phyloP scores from a whole-genome alignment of 805 yeast species.

The Yarrowia porcina region DNA sequence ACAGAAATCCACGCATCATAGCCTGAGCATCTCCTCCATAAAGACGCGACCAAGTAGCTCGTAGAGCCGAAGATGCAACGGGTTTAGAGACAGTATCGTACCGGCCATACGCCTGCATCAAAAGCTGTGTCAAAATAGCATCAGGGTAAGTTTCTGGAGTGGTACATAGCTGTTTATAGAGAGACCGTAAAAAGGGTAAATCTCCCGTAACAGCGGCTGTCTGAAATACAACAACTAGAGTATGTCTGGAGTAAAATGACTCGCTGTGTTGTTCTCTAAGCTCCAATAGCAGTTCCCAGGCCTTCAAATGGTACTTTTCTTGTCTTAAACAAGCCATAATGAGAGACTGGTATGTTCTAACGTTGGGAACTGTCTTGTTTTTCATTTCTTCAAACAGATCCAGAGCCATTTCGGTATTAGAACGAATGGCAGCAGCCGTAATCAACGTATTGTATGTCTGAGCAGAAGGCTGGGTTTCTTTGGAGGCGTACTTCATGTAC shows the following conservation, averaged over 20 bases:
- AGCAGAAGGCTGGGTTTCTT: conserved; percentile 18
- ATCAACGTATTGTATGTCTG: conserved; percentile 22
- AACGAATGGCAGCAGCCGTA: conserved; percentile 3
- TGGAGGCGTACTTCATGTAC: conserved; percentile 13
- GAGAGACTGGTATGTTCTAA: conserved; percentile 10
- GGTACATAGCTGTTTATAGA: conserved; percentile 19
- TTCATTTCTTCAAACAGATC: conserved; percentile 21
- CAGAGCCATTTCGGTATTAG: conserved; percentile 5
- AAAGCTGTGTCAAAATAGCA: conserved; percentile 18
- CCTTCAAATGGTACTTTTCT: conserved; percentile 15
- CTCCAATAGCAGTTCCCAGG: conserved; percentile 18
- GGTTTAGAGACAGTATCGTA: neutral
- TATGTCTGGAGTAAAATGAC: neutral
- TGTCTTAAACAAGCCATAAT: conserved; percentile 8
- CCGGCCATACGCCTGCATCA: conserved; percentile 15
- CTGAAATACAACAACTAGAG: conserved; percentile 21
- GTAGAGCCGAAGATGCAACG: neutral
- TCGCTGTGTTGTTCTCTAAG: conserved; percentile 19
- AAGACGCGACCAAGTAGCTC: conserved; percentile 6
- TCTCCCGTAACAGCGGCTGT: conserved; percentile 20
- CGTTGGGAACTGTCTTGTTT: neutral
- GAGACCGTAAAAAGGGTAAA: neutral
- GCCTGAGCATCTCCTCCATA: conserved; percentile 11
- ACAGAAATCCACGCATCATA: conserved; percentile 7
- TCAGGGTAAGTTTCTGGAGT: conserved; percentile 6